Base-by-base conservation (phyloP, 495 filamentous ascomycete species). In the Penicillium fimorum region DNA sequence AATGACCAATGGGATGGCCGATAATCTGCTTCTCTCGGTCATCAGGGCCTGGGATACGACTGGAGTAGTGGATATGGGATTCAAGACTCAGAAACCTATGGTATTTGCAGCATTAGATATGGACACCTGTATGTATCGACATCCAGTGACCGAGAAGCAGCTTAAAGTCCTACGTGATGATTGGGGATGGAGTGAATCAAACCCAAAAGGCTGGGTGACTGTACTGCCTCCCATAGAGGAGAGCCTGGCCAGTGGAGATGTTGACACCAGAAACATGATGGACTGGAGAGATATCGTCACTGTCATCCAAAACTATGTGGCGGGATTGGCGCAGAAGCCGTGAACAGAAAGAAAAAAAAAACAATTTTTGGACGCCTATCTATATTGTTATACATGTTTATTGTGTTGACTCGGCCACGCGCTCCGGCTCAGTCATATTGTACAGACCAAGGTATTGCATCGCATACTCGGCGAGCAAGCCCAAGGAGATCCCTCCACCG, bases 61-160 rank as follows among this genome's bases (percentile, higher is more conserved):
- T 17, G 84, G 83, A 27, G 63, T 72, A 46, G 75, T 87, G 9
- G 86, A 89, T 58, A 50, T 50, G 11, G 56, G 37, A 22, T 61
- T 69, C 41, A 70, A 68, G 35, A 35, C 38, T 9, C 60, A 47
- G 37, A 65, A 61, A 46, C 58, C 64, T 24, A 54, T 60, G 41
- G 71, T 80, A 20, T 65, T 77, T 40, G 68, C 71, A 20, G 72
- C 71, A 0, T 88, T 84, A 41, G 83, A 86, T 13, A 92, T 95
- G 90, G 93, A 95, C 73, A 90, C 85, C n/a, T 85, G 84, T 3
- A 96, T 96, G 93, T 96, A 87, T 87, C 75, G 76, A 49, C 89
- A 96, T 71, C 92, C 92, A 17, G 71, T 96, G 38, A 96, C 91
- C 0, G 74, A 65, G 45, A 82, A 83, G 58, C 88, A 95, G 50